These are phyloP conservation scores for Persicaria maculosa DNA, from an alignment of 148 eudicot species.

Conservation along the genomic window DNA sequence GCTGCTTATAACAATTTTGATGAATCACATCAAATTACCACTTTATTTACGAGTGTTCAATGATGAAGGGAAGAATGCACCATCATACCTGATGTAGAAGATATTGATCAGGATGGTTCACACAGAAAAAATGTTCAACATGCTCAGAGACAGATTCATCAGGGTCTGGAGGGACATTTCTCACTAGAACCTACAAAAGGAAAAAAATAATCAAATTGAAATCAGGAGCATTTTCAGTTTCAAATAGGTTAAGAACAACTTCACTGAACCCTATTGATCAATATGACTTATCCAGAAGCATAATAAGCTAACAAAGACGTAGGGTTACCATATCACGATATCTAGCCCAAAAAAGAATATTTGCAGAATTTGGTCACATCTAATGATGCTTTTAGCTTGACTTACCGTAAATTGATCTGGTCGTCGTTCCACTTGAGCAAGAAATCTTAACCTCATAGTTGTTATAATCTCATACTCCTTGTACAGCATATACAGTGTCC, in stretches of 20 bases:
- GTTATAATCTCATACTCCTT: constrained; percentile 64
- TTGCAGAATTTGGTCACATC: not conserved
- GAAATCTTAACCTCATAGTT: constrained; percentile 63
- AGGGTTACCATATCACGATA: not conserved
- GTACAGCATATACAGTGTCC: constrained; percentile 72
- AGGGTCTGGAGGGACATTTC: constrained; percentile 91
- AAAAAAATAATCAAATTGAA: constrained; percentile 11
- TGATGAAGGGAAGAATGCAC: not conserved
- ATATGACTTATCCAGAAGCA: not conserved
- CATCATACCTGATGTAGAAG: constrained; percentile 71
- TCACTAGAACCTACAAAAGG: constrained; percentile 74
- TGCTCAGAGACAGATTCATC: constrained; percentile 95
- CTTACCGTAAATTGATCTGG: constrained; percentile 88
- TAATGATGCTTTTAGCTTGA: not conserved
- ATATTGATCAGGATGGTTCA: constrained; percentile 88
- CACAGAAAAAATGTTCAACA: constrained; percentile 93
- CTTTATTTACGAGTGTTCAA: not conserved
- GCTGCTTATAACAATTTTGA: not conserved
- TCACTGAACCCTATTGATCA: not conserved
- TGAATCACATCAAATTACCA: not conserved
- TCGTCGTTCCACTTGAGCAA: constrained; percentile 71
- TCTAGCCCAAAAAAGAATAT: not conserved
- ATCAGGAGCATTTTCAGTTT: not conserved
- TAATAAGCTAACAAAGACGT: not conserved
- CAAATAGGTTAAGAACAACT: not conserved